Conservation (phyloP, 768 basidiomycete species). For the Psilocybe sp. region DNA sequence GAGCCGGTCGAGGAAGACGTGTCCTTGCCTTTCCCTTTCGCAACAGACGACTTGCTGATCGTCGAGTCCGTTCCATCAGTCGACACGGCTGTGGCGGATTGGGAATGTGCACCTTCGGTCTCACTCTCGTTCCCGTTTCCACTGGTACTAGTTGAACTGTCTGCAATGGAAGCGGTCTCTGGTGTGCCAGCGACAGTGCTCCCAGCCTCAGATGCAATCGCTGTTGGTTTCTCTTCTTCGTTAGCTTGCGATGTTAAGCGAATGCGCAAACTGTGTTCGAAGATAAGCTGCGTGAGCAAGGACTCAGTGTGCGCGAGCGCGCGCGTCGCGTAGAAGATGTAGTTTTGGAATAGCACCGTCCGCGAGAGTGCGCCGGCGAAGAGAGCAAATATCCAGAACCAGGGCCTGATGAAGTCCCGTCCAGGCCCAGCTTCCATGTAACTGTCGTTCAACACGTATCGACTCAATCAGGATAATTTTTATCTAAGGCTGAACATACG, state of each 20-base stretch:
- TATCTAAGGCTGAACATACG: neutral
- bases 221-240: neutral
- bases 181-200: conserved; percentile 32
- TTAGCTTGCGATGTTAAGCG: conserved; percentile 47
- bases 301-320: conserved; percentile 37
- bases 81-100: too few species aligned
- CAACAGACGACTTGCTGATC: neutral
- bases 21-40: neutral
- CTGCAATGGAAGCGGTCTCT: conserved; percentile 27
- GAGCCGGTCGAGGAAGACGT: too few species aligned
- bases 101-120: too few species aligned
- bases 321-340: conserved; percentile 46
- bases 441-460: conserved; percentile 21
- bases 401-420: conserved; percentile 37
- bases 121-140: too few species aligned
- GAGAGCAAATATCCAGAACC: conserved; percentile 57
- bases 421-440: conserved; percentile 55
- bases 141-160: too few species aligned
- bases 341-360: conserved; percentile 52
- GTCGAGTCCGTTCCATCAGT: neutral
- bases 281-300: conserved; percentile 39
- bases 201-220: neutral
- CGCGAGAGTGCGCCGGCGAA: conserved; percentile 45
- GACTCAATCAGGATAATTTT: neutral
- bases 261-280: conserved; percentile 53